These are phyloP conservation scores for Dactylellina cionopaga DNA, from an alignment of 2,329 filamentous ascomycete species.

Conservation along the genomic window DNA sequence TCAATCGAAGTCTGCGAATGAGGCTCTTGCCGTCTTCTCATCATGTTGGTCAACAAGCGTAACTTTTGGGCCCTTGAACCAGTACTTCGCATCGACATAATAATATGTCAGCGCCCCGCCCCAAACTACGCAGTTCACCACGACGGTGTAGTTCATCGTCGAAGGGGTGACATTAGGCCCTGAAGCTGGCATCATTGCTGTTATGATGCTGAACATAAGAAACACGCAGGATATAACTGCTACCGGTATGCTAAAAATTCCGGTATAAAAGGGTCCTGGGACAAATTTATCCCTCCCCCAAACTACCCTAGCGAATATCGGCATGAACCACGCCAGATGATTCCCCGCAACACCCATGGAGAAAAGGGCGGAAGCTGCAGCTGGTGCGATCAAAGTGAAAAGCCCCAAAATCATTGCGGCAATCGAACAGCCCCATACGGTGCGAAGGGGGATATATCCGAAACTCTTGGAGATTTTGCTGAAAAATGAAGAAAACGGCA, in stretches of 20 bases:
- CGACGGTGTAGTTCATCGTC: constrained; percentile 72
- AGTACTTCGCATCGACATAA: constrained; percentile 68
- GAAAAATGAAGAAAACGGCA: constrained; percentile 70
- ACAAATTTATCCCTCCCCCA: constrained; percentile 70
- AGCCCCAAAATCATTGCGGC: constrained; percentile 68
- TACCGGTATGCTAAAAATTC: constrained; percentile 66
- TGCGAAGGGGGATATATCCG: constrained; percentile 69
- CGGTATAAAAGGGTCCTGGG: constrained; percentile 71
- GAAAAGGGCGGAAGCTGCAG: constrained; percentile 70
- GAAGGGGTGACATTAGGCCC: constrained; percentile 66
- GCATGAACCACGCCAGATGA: constrained; percentile 70
- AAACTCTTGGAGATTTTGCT: constrained; percentile 67
- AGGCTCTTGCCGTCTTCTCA: constrained; percentile 55
- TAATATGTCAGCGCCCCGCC: constrained; percentile 68
- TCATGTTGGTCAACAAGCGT: constrained; percentile 62
- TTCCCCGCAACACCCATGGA: constrained; percentile 70
- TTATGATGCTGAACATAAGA: constrained; percentile 67
- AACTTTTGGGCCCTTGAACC: constrained; percentile 70
- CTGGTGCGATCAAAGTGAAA: constrained; percentile 68
- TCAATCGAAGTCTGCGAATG: not conserved
- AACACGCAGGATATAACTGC: constrained; percentile 68
- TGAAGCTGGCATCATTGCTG: constrained; percentile 69
- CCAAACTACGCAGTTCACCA: constrained; percentile 71
- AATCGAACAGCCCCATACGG: constrained; percentile 67
- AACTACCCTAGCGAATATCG: constrained; percentile 68